These are phyloP conservation scores for Bacterosira constricta DNA, from an alignment of 108 stramenopile species.

Conservation along the genomic window DNA sequence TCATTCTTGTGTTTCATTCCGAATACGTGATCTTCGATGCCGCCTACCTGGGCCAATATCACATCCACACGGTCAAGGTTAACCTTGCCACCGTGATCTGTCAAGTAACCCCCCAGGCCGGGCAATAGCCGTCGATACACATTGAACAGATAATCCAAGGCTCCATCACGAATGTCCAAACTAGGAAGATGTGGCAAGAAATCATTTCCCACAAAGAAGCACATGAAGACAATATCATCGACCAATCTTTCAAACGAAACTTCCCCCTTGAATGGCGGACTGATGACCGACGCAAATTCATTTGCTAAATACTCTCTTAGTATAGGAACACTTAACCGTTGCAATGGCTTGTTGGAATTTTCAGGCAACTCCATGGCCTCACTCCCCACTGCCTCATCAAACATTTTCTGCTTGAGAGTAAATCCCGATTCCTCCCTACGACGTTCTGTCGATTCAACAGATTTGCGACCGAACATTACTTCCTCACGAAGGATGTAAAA, in stretches of 20 bases:
- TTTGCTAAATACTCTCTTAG: conserved; percentile 92
- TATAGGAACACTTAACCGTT: conserved; percentile 85
- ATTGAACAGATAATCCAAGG: conserved; percentile 89
- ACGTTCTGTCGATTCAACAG: conserved; percentile 63
- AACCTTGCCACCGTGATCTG: conserved; percentile 92
- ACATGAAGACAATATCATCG: conserved; percentile 99
- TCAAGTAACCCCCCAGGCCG: conserved; percentile 92
- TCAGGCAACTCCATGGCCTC: conserved; percentile 75
- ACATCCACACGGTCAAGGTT: conserved; percentile 92
- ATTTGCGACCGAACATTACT: conserved; percentile 86
- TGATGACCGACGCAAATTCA: conserved; percentile 79
- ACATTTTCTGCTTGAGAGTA: conserved; percentile 63
- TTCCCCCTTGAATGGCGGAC: conserved; percentile 66
- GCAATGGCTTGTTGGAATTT: conserved; percentile 81
- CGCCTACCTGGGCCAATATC: conserved; percentile 91
- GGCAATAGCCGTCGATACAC: conserved; percentile 91
- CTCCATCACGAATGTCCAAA: conserved; percentile 94
- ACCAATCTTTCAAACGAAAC: conserved; percentile 90
- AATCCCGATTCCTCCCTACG: conserved; percentile 76
- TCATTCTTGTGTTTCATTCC: conserved; percentile 90
- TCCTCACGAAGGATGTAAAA: conserved; percentile 97
- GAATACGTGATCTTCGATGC: conserved; percentile 97
- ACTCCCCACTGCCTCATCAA: conserved; percentile 81
- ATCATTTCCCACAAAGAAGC: conserved; percentile 98
- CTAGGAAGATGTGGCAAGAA: conserved; percentile 94